Evolutionary conservation across 108 stramenopile species (phyloP).

Genomic region (Cyclostephanos invisitatus): DNA sequence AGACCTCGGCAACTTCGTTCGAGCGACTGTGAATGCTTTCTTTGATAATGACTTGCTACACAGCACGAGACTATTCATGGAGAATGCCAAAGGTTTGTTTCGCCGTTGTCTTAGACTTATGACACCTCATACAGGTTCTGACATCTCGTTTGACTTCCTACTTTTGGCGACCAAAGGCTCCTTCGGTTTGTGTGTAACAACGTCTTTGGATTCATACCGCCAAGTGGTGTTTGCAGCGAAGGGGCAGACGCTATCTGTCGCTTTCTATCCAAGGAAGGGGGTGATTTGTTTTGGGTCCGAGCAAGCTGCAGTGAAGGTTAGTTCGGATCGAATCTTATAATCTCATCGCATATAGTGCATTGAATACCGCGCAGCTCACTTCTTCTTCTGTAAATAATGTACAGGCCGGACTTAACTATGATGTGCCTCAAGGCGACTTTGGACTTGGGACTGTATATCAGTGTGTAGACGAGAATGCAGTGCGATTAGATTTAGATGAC

Average conservation of each 20-base stretch:
- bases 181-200: slow-evolving; percentile 70
- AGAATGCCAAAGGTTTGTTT: slow-evolving; percentile 51
- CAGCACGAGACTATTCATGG: slow-evolving; percentile 62
- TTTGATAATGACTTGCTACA: slow-evolving; percentile 79
- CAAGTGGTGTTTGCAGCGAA: slow-evolving; percentile 78
- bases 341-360: too few species aligned
- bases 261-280: slow-evolving; percentile 78
- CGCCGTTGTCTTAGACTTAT: too few species aligned
- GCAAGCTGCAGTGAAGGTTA: slow-evolving; percentile 76
- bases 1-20: slow-evolving; percentile 29
- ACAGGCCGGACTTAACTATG: slow-evolving; percentile 47
- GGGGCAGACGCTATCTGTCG: slow-evolving; percentile 79
- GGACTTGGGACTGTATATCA: background rate
- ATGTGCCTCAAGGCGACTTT: slow-evolving; percentile 37
- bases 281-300: slow-evolving; percentile 80
- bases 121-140: too few species aligned
- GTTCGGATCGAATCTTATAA: too few species aligned
- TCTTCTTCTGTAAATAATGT: too few species aligned
- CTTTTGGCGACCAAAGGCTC: slow-evolving; percentile 35
- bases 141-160: too few species aligned
- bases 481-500: slow-evolving; percentile 51
- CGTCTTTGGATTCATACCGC: slow-evolving; percentile 71
- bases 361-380: too few species aligned
- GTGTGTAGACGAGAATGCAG: slow-evolving; percentile 36
- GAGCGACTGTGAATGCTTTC: slow-evolving; percentile 65